Evolutionary conservation across 805 yeast genomes (phyloP).

Genomic region (Candida awuae): DNA sequence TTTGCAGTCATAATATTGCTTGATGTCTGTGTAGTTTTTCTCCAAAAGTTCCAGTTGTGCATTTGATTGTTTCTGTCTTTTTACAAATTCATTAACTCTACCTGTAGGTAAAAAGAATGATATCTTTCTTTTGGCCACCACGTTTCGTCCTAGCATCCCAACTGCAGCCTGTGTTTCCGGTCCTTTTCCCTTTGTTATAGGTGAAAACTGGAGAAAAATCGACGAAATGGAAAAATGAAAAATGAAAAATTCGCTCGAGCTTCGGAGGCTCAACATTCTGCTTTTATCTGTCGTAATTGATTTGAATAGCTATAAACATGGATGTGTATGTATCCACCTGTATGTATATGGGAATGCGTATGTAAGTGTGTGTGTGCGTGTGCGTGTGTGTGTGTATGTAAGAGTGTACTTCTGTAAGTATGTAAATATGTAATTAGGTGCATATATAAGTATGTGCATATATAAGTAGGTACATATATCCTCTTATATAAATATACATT

Average conservation of each 20-base stretch:
- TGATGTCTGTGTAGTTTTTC: constrained; percentile 6
- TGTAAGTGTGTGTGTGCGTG: too few species aligned
- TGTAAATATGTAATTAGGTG: too few species aligned
- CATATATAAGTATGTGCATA: too few species aligned
- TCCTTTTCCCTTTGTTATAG: background rate
- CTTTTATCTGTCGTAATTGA: too few species aligned
- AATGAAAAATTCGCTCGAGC: background rate
- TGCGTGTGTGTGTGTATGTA: too few species aligned
- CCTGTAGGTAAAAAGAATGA: constrained; percentile 13
- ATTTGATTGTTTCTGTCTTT: constrained; percentile 7
- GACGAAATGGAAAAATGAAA: background rate
- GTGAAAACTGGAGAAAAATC: background rate
- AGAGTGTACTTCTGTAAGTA: too few species aligned
- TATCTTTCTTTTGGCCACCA: background rate
- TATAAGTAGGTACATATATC: too few species aligned
- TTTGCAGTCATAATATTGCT: background rate
- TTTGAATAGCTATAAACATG: too few species aligned
- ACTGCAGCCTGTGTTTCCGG: background rate
- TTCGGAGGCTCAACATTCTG: background rate
- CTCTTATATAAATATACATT: too few species aligned
- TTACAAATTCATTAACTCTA: constrained; percentile 9
- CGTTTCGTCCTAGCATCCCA: background rate
- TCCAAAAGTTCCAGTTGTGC: constrained; percentile 8
- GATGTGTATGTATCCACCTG: too few species aligned
- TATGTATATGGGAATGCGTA: too few species aligned